Conservation (phyloP, 2,329 filamentous ascomycete species). For the Trematosphaeria pertusa region DNA sequence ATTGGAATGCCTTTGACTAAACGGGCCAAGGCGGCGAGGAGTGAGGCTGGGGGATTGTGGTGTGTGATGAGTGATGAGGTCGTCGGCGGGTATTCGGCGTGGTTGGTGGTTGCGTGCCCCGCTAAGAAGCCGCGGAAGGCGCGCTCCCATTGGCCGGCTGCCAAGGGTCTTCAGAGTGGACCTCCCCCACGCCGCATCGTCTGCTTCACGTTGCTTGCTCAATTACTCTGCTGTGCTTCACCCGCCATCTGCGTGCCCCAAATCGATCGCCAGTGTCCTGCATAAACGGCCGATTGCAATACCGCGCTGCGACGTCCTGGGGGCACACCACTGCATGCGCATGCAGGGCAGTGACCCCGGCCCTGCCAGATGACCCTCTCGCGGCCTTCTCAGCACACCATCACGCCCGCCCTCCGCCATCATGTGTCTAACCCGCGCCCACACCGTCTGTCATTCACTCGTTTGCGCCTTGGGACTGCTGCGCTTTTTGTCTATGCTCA, state of each 20-base stretch:
- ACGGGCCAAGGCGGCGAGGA: conserved; percentile 22
- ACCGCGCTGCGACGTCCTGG: conserved; percentile 30
- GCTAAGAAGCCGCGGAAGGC: too few species aligned
- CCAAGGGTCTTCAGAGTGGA: too few species aligned
- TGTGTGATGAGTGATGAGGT: conserved; percentile 1
- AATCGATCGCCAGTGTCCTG: conserved; percentile 42
- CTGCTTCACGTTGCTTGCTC: conserved; percentile 25
- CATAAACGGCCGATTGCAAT: conserved; percentile 36
- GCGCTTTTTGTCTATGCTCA: conserved; percentile 36
- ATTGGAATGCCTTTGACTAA: conserved; percentile 26
- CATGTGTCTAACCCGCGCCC: conserved; percentile 33
- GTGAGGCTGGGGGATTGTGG: conserved; percentile 41
- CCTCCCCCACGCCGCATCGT: too few species aligned
- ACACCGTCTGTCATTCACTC: conserved; percentile 41
- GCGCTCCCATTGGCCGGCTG: too few species aligned
- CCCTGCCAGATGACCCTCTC: conserved; percentile 37
- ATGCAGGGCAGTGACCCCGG: conserved; percentile 28
- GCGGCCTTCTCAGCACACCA: conserved; percentile 34
- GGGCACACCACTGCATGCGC: conserved; percentile 30
- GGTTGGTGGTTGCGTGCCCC: conserved; percentile 7
- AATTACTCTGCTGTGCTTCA: conserved; percentile 22
- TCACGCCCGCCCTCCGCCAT: conserved; percentile 26
- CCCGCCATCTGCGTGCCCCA: conserved; percentile 19
- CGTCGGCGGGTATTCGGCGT: neutral
- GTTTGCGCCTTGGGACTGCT: conserved; percentile 38